Evolutionary conservation across 495 filamentous ascomycete species (phyloP), one percentile per base, ranked within the genome.

Genomic region (Penicillium canescens): DNA sequence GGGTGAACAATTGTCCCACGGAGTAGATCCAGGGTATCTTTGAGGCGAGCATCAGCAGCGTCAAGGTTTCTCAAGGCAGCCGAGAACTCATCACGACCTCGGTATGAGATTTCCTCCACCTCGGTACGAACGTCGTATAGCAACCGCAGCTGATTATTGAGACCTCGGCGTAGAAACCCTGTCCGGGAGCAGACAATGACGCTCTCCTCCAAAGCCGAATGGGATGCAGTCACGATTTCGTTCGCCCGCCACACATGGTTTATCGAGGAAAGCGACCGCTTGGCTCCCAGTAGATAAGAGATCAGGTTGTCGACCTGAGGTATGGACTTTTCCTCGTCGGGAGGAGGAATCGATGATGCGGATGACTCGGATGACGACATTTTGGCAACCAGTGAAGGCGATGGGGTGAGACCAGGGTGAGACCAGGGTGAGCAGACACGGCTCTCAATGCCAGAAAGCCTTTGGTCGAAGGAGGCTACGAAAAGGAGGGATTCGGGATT

Each of bases 241-340:
- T 95, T 90, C 52, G 93, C 94, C 38, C 90, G 89, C 69, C 86
- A 86, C 37, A 97, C 91, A 57, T 92, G 85, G 42, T 74, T 81
- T 59, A 93, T 90, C 2, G 90, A 91, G n/a, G 89, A 88, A 3
- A 98, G 82, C 7, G 93, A 92, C 23, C 90, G 84, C 72, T 98
- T 98, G 3, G 95, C 89, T 37, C 86, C 86, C 13, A 97, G 81
- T 24, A 98, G 88, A 73, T 95, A 84, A 2, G 80, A 77, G 40
- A 96, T 87, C 24, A 96, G 83, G 3, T 81, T 83, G 50, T 94
- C 89, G 47, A 94, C 80, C 26, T 66, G 65, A 24, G 67, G 71
- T 45, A 67, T 57, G 10, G 62, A 52, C 20, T 56, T 55, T 31
- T 66, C 52, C n/a, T 60, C 60, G 43, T 28, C 35, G 11, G 52